Base-by-base conservation (phyloP, 441 rosid genomes). In the Gossypium aridum region DNA sequence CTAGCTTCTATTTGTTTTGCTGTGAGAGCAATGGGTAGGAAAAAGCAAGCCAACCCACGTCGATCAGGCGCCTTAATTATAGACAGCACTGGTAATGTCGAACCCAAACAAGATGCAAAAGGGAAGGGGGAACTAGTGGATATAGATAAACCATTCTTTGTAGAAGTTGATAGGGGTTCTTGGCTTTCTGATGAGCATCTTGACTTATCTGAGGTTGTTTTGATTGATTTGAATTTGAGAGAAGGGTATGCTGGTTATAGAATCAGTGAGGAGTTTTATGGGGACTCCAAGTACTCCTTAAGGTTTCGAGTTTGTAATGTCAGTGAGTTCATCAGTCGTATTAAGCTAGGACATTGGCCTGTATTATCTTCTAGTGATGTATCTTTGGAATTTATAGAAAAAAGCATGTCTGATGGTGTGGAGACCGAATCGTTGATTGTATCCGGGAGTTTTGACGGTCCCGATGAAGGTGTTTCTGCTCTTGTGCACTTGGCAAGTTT, bases 331-430 rank as follows among this genome's bases (percentile, higher is more conserved):
- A 78, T 87, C 74, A 83, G 72, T 84, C 91, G 95, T 79, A 90
- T 95, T 59, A 93, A 89, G 86, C 85, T 96, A 64, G 99, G 97
- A 51, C 97, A 92, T 78, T 93, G 97, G 94, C 97, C 97, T 70
- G 84, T 87, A 28, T 80, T 96, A 67, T 86, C 97, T 54, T 84
- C 89, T 6, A 79, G 82, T 78, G 89, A 89, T 78, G 55, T 93
- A 65, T 83, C 83, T 69, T 67, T 95, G 80, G 99, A 95, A 79
- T 81, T 93, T 37, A 71, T 85, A 14, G 86, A 87, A 80, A 79
- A 78, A 74, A 76, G 75, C 51, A 74, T 51, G 20, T 54, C 23
- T 65, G 86, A 83, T 78, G 84, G 80, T 76, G 66, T 4, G 23
- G 93, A 86, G 70, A 73, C 57, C 14, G 80, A 74, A 22, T 76